Percentiles rank a stretch among this genome's conserved stretches.
Conservation (phyloP, 345 rosid genomes). For the Rhodamnia argentea region DNA sequence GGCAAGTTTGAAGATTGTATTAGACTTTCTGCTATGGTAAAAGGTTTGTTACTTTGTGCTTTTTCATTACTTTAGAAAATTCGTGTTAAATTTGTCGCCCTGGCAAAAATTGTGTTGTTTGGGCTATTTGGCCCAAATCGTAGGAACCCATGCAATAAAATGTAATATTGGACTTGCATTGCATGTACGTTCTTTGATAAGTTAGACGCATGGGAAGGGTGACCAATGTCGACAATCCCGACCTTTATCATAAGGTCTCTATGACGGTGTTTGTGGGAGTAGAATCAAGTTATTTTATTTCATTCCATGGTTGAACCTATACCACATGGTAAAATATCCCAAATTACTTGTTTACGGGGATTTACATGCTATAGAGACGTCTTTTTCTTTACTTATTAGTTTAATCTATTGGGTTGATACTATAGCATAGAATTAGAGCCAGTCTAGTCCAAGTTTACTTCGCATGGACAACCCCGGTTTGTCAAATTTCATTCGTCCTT, state of each 20-base stretch:
- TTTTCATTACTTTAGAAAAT: background rate
- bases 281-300: no score
- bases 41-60: background rate
- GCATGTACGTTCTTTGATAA: background rate
- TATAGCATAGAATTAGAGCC: background rate
- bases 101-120: background rate
- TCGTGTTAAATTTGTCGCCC: fast-evolving
- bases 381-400: fast-evolving
- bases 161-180: background rate
- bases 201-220: background rate
- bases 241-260: background rate
- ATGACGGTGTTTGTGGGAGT: no score
- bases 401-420: background rate
- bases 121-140: background rate
- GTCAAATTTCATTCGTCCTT: no score
- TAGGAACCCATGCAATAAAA: background rate
- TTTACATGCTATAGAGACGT: background rate
- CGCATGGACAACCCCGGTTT: no score
- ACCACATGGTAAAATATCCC: background rate
- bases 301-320: background rate
- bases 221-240: background rate
- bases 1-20: background rate
- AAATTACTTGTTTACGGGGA: background rate
- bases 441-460: no score
- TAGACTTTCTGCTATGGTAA: background rate